Conservation (phyloP, 2,329 filamentous ascomycete species). For the Laburnicola sp. region DNA sequence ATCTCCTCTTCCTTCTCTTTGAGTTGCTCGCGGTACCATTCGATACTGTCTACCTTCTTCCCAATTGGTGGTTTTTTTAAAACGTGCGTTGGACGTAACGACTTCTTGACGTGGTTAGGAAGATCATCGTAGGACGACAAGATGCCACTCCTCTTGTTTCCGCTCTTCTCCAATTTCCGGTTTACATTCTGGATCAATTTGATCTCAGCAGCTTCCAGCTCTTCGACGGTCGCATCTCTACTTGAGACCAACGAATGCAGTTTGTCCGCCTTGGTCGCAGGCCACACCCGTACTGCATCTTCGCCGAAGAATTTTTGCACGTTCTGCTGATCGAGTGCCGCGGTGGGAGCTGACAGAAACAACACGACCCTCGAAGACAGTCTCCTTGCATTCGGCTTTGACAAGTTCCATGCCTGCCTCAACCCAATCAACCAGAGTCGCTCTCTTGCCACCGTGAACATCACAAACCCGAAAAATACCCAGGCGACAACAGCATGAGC, state of each 20-base stretch:
- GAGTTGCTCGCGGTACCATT: slow-evolving; percentile 81
- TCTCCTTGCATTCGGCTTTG: slow-evolving; percentile 79
- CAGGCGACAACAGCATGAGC: slow-evolving; percentile 81
- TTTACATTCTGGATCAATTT: slow-evolving; percentile 81
- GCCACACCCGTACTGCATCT: slow-evolving; percentile 81
- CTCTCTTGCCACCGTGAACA: slow-evolving; percentile 86
- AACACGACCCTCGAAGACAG: slow-evolving; percentile 90
- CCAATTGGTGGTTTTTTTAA: slow-evolving; percentile 61
- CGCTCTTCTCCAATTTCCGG: slow-evolving; percentile 66
- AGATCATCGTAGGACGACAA: slow-evolving; percentile 56
- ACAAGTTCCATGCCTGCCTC: slow-evolving; percentile 87
- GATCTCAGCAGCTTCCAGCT: slow-evolving; percentile 84
- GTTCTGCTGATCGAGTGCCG: slow-evolving; percentile 76
- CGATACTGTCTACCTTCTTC: slow-evolving; percentile 91
- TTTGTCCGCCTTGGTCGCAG: slow-evolving; percentile 74
- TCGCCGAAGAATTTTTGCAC: slow-evolving; percentile 79
- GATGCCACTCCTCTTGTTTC: slow-evolving; percentile 56
- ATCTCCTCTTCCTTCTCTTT: slow-evolving; percentile 73
- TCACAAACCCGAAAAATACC: slow-evolving; percentile 82
- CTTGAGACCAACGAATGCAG: slow-evolving; percentile 81
- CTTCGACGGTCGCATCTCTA: slow-evolving; percentile 76
- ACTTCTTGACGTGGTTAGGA: slow-evolving; percentile 64
- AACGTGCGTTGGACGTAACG: slow-evolving; percentile 47
- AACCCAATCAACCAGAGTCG: slow-evolving; percentile 90
- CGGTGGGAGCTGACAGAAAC: slow-evolving; percentile 78